Evolutionary conservation across 139 green algal species (phyloP).

Genomic region (Zygnema cylindricum): DNA sequence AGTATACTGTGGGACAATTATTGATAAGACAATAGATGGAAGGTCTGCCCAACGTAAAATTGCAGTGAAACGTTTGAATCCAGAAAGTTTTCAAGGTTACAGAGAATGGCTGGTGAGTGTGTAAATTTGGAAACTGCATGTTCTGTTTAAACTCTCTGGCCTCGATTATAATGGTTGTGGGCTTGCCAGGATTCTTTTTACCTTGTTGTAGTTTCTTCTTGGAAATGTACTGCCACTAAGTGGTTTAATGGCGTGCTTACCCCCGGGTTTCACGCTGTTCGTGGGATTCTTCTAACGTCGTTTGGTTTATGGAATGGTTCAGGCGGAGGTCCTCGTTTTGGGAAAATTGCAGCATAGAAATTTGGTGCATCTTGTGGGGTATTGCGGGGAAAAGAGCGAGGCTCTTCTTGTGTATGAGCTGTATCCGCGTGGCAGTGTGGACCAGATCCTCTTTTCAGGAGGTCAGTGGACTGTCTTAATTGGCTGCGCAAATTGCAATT

Average conservation of each 20-base stretch:
- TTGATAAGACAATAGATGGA: neutral
- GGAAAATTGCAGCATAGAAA: neutral
- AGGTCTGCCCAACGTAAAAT: neutral
- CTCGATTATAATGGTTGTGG: no score
- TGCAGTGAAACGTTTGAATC: slow-evolving; percentile 47
- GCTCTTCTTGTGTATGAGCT: neutral
- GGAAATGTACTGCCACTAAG: no score
- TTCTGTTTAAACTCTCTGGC: no score
- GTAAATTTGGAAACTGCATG: no score
- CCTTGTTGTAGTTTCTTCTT: no score
- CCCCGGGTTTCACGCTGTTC: no score
- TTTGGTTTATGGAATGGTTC: no score
- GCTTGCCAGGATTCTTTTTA: no score
- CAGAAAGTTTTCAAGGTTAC: slow-evolving; percentile 30
- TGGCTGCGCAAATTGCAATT: no score
- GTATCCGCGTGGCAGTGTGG: neutral
- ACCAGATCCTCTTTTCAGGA: neutral
- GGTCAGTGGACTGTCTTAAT: no score
- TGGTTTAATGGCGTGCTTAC: no score
- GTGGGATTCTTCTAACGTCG: no score
- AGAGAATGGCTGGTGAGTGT: slow-evolving; percentile 51
- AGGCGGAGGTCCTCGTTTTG: neutral
- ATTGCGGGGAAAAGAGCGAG: neutral
- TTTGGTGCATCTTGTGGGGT: neutral
- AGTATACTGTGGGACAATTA: slow-evolving; percentile 3